Base-by-base conservation (phyloP, 1,139 yeast species). In the Nakaseomyces kungkrabaensis region DNA sequence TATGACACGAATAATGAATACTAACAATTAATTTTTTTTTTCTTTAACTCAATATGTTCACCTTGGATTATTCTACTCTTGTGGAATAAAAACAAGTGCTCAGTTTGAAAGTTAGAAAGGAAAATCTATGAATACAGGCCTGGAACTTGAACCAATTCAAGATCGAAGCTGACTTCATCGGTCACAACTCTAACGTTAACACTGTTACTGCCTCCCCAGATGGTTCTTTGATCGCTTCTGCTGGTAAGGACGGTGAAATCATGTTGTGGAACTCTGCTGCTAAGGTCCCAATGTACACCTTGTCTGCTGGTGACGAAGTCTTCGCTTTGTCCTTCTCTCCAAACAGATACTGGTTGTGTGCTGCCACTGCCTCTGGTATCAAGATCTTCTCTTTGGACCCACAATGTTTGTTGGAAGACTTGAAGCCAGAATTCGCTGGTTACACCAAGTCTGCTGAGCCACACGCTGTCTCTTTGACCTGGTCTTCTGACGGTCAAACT, bases 311-410 rank as follows among this genome's bases (percentile, higher is more conserved):
- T 74, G 94, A 92, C 71, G 98, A 92, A 81, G 92, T 94, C 68
- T 88, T 87, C 77, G 94, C 97, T 72, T 84, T 92, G 73, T 95
- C 97, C 69, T 94, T 92, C 96, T 90, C 98, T 74, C 98, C 99
- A 78, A 87, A 88, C 95, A 90, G 98, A 85, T 94, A 88, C 94
- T 92, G 98, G 98, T 87, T 94, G 75, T 94, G 96, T 74, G 98
- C 97, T 78, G 98, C 98, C 71, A 92, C 99, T 68, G 79, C 96
- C 64, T 78, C 96, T 65, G 94, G 97, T 71, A 88, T 94, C 80
- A 90, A 89, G 89, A 85, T 94, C 82, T 92, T 83, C 88, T 89
- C 90, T 84, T 85, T 92, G 74, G 95, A 89, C 79, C 92, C 87
- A 79, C 85, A 95, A 79, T 78, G 79, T 68, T 81, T 90, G 74